Evolutionary conservation across 805 yeast species (phyloP).

Genomic region (Candida xiaguanensis): DNA sequence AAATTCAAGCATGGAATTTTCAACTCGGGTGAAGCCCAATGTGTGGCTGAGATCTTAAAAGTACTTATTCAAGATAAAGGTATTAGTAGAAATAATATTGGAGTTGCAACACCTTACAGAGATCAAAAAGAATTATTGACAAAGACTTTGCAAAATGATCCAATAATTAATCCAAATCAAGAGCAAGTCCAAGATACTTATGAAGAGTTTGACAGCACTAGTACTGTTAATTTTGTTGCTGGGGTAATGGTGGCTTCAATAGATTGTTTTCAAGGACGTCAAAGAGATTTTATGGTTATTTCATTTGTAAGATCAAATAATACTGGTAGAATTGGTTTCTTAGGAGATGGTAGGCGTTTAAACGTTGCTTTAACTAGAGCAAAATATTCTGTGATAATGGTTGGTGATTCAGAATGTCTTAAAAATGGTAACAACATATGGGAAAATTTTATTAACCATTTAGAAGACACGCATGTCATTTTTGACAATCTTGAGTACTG

Average conservation of each 20-base stretch:
- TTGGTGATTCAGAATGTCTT: slow-evolving; percentile 37
- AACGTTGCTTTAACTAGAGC: slow-evolving; percentile 91
- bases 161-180: slow-evolving; percentile 52
- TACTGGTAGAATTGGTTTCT: slow-evolving; percentile 70
- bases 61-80: slow-evolving; percentile 52
- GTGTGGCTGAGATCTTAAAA: slow-evolving; percentile 44
- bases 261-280: slow-evolving; percentile 61
- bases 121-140: slow-evolving; percentile 69
- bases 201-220: slow-evolving; percentile 50
- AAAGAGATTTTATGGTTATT: slow-evolving; percentile 47
- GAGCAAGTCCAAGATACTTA: slow-evolving; percentile 54
- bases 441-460: no score
- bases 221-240: slow-evolving; percentile 45
- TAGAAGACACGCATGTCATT: no score
- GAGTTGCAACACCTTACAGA: slow-evolving; percentile 72
- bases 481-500: no score
- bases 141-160: slow-evolving; percentile 43
- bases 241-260: slow-evolving; percentile 52
- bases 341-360: slow-evolving; percentile 79
- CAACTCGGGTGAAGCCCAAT: slow-evolving; percentile 50
- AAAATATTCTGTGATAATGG: slow-evolving; percentile 64
- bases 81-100: slow-evolving; percentile 48
- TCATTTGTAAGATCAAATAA: slow-evolving; percentile 66
- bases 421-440: no score
- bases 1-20: slow-evolving; percentile 54